These are phyloP conservation scores for Aspergillus affinis DNA, from an alignment of 495 filamentous ascomycete species.

Conservation along the genomic window DNA sequence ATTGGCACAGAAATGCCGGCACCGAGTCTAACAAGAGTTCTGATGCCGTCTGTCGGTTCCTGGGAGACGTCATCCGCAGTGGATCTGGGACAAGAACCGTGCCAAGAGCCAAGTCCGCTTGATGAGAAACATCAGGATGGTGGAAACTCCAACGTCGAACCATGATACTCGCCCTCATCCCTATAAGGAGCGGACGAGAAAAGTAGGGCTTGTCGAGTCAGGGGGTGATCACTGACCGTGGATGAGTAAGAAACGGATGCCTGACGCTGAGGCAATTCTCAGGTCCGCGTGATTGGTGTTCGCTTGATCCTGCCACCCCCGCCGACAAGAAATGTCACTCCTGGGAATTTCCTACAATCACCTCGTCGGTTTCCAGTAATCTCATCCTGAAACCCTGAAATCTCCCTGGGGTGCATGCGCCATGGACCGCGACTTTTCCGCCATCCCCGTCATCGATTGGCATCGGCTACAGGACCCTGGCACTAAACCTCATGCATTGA, in stretches of 20 bases:
- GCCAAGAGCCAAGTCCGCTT: not conserved
- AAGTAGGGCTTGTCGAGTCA: not conserved
- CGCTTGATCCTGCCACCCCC: not conserved
- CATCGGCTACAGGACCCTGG: slow-evolving; percentile 60
- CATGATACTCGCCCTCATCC: not conserved
- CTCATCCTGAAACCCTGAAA: not conserved
- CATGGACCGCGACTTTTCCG: slow-evolving; percentile 3
- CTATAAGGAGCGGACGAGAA: not conserved
- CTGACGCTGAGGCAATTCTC: not conserved
- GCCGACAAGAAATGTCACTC: not conserved
- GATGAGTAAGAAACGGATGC: not conserved
- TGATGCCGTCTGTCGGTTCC: not conserved
- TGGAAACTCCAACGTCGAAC: not conserved
- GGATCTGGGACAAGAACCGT: not conserved
- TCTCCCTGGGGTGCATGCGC: not conserved
- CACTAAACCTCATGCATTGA: slow-evolving; percentile 74
- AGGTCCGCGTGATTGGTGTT: not conserved
- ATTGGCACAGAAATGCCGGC: not conserved
- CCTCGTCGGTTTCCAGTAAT: not conserved
- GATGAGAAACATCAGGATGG: not conserved
- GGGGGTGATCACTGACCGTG: not conserved
- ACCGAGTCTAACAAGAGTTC: not conserved
- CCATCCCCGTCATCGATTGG: slow-evolving; percentile 11
- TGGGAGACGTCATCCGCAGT: not conserved
- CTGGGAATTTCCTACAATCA: not conserved